Evolutionary conservation across 2,329 filamentous ascomycete species (phyloP).

Genomic region (Ophiostoma quercus): DNA sequence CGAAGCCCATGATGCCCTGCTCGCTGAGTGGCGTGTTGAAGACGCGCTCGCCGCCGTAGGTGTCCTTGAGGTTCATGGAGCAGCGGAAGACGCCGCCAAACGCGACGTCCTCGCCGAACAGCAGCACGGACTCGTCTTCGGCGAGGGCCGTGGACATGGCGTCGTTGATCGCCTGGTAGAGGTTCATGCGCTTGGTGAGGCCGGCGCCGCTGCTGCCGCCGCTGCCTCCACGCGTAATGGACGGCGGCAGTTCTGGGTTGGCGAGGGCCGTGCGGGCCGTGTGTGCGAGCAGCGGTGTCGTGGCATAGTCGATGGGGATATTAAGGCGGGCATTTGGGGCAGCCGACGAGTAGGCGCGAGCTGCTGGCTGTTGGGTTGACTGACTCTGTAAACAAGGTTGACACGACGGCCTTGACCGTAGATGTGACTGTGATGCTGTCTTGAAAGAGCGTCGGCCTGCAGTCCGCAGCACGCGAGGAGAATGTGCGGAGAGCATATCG

Average conservation of each 20-base stretch:
- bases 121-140: constrained; percentile 75
- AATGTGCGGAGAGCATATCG: background rate
- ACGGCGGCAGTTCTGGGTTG: constrained; percentile 62
- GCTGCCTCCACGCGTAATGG: constrained; percentile 33
- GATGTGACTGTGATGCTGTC: background rate
- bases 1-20: constrained; percentile 92
- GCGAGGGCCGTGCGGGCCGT: constrained; percentile 65
- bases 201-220: constrained; percentile 49
- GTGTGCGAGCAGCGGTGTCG: constrained; percentile 75
- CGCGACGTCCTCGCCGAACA: constrained; percentile 95
- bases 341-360: constrained; percentile 47
- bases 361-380: background rate
- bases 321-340: constrained; percentile 64
- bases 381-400: background rate
- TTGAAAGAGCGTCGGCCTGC: background rate
- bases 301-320: constrained; percentile 78
- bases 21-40: constrained; percentile 96
- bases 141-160: constrained; percentile 77
- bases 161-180: constrained; percentile 91
- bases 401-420: background rate
- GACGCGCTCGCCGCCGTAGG: constrained; percentile 80
- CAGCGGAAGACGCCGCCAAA: constrained; percentile 96
- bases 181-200: constrained; percentile 79
- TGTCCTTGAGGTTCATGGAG: constrained; percentile 82
- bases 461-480: background rate